Evolutionary conservation across 768 basidiomycete species (phyloP).

Genomic region (Dacryopinax primogenitus): DNA sequence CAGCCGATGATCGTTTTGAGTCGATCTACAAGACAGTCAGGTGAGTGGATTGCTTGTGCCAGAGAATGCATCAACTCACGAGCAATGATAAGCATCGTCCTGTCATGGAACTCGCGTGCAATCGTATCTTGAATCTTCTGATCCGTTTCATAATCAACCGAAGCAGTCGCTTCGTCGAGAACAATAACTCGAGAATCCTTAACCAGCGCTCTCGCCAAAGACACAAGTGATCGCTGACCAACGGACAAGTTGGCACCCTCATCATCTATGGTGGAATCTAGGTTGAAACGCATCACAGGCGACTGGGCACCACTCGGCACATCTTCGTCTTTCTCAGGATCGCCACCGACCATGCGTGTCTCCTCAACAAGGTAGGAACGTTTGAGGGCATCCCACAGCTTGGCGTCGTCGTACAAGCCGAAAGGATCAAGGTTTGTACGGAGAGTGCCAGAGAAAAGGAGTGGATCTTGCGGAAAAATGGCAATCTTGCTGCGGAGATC

Average conservation of each 20-base stretch:
- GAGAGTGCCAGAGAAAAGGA: conserved; percentile 60
- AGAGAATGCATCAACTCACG: conserved; percentile 36
- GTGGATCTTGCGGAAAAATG: conserved; percentile 74
- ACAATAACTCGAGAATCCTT: conserved; percentile 75
- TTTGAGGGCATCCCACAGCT: conserved; percentile 77
- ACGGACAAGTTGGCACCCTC: conserved; percentile 78
- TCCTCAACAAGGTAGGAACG: conserved; percentile 69
- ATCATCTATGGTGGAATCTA: conserved; percentile 74
- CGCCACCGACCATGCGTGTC: conserved; percentile 20
- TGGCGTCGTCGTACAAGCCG: conserved; percentile 60
- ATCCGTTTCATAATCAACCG: conserved; percentile 82
- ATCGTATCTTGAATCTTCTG: conserved; percentile 86
- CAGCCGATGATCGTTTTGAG: conserved; percentile 77
- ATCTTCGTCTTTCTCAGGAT: conserved; percentile 20
- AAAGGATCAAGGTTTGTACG: conserved; percentile 87
- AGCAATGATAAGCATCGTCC: conserved; percentile 77
- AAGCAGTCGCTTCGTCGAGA: conserved; percentile 86
- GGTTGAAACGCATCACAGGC: conserved; percentile 46
- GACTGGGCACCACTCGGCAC: conserved; percentile 32
- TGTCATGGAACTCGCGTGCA: conserved; percentile 58
- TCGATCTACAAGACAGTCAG: conserved; percentile 40
- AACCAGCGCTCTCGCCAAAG: conserved; percentile 78
- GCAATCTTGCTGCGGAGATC: conserved; percentile 56
- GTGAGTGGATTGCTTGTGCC: not conserved
- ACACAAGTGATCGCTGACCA: conserved; percentile 73